These are phyloP conservation scores for Didymellaceae sp. DNA, from an alignment of 2,329 filamentous ascomycete species.

Conservation along the genomic window DNA sequence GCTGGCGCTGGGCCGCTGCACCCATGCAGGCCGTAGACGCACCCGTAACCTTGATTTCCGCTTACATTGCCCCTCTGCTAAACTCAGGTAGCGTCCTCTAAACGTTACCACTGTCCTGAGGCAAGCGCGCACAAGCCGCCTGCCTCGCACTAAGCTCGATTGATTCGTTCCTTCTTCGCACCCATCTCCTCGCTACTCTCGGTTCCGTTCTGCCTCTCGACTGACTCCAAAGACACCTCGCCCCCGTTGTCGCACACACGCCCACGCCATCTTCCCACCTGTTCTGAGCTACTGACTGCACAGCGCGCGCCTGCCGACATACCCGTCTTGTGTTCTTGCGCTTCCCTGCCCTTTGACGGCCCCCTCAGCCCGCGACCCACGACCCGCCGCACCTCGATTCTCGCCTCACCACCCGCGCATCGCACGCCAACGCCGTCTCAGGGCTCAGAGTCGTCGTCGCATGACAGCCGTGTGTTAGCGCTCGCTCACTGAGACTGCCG, in stretches of 20 bases:
- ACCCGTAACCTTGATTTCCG: constrained; percentile 16
- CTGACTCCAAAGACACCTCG: constrained; percentile 31
- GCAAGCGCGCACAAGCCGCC: constrained; percentile 20
- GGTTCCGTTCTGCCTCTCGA: constrained; percentile 18
- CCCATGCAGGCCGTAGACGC: constrained; percentile 5
- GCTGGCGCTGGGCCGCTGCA: constrained; percentile 10
- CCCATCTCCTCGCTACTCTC: constrained; percentile 18
- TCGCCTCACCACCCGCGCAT: constrained; percentile 36
- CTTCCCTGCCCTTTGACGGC: constrained; percentile 34
- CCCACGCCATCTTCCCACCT: constrained; percentile 16
- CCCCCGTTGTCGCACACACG: constrained; percentile 24
- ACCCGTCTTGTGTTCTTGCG: constrained; percentile 29
- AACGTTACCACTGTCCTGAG: constrained; percentile 19
- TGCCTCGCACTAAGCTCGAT: constrained; percentile 19
- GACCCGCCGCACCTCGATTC: constrained; percentile 33
- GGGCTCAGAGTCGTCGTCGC: constrained; percentile 21
- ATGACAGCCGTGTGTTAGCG: constrained; percentile 26
- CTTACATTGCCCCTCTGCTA: constrained; percentile 22
- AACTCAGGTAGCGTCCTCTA: constrained; percentile 25
- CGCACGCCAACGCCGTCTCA: constrained; percentile 24
- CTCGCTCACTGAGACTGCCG: constrained; percentile 26
- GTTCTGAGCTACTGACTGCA: constrained; percentile 18
- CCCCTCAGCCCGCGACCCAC: constrained; percentile 31
- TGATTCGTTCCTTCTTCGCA: constrained; percentile 20
- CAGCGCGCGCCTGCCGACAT: constrained; percentile 26